Evolutionary conservation across 2,329 filamentous ascomycete genomes (phyloP), one percentile per base, ranked within the genome.

Genomic region (Fusarium coffeatum): DNA sequence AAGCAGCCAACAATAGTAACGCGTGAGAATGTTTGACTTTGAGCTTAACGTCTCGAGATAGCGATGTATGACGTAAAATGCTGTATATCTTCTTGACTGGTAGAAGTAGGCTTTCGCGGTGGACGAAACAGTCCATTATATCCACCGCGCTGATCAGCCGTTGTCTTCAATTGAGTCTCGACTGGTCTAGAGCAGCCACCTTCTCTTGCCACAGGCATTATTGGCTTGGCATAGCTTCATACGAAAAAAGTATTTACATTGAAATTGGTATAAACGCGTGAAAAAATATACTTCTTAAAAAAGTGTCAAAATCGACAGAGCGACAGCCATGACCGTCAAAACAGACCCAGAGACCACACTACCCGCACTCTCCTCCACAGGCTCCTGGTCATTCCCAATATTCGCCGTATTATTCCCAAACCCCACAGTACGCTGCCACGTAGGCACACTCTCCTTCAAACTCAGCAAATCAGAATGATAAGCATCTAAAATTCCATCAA

Each of bases 331-430:
- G 0, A 20, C 2, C 1, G 5, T 18, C 16, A 37, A 8, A 4
- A 20, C 10, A 2, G 6, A n/a, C 1, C 27, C 25, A 0, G 16
- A 11, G 3, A 5, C 20, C 3, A 61, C 4, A 18, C 20, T 61
- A 2, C 3, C 10, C 5, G 34, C 49, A 28, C 49, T 50, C 18
- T 37, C 34, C 10, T 37, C 34, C 6, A 37, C 34, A n/a, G 18
- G 16, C 34, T 41, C 20, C 13, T 34, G 2, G 13, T 20, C 23
- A 3, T 64, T 56, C 0, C 60, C 60, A 15, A 64, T 56, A 6
- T 64, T 64, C 1, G 42, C 30, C 6, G 59, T 47, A 11, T 64
- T 30, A 0, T 63, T 64, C 13, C 50, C 49, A 10, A 63, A 64
- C 0, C 60, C 59, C 4, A 64, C 60, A 2, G 60, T 64, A 1